Base-by-base conservation (phyloP, 257 asterid species). In the Solanum chilense region DNA sequence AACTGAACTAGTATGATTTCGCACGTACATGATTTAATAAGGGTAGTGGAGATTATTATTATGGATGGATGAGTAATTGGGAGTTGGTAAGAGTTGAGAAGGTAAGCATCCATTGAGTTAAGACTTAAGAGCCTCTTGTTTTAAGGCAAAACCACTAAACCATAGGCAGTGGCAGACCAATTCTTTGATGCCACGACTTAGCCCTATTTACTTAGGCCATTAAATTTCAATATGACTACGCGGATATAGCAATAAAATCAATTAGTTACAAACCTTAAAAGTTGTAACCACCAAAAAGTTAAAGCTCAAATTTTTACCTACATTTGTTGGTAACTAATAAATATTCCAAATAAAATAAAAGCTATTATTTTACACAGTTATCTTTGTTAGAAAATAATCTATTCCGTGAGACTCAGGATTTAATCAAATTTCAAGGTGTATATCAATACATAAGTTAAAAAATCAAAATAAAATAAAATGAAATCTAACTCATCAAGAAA, bases 331-430 rank as follows among this genome's bases (percentile, higher is more conserved):
- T 11, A 0, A n/a, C 31, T 27, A 25, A n/a, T n/a, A 11, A 77
- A 35, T 77, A n/a, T 20, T 44, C 0, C 84, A 77, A 77, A 44
- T 41, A 77, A 77, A 77, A 44, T 14, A 21, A 77, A 44, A 44
- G 62, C 25, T 8, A 27, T 1, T 37, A 37, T 37, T 37, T 39
- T 56, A 18, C 1, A 7, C 2, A 56, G 12, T 7, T 0, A 0
- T n/a, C 5, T 49, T 7, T 56, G 12, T 56, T 56, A 56, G 2
- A 44, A 12, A 56, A 7, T 0, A 0, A 1, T 7, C 7, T 56
- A 18, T 7, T 2, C 0, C 2, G 5, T 7, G 1, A 56, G 11
- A 18, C 0, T 18, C 12, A 56, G 3, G 0, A 56, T 56, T 18
- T 56, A 56, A 0, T 18, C 1, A 0, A 8, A 52, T 4, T 52